Base-by-base conservation (phyloP, 2,329 filamentous ascomycete genomes). In the Calonectria pseudoreteaudii region DNA sequence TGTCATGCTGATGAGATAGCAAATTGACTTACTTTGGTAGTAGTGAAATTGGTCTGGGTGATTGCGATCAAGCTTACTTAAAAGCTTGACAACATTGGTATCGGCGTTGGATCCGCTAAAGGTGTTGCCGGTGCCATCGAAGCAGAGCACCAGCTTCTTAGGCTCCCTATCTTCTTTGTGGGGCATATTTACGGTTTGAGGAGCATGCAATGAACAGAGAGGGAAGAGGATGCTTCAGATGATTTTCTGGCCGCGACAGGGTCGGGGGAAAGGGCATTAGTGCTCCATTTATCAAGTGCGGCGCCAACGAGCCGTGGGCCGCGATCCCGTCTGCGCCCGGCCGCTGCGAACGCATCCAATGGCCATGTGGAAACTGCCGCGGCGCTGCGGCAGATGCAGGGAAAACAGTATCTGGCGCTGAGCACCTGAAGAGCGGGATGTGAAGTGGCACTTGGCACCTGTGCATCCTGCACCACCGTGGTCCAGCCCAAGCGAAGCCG, bases 61-160 rank as follows among this genome's bases (percentile, higher is more conserved):
- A 60, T 86, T 84, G 26, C 87, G 84, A 64, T 90, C 87, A n/a
- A 90, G 76, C 80, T 86, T 87, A 66, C 82, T 83, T 47, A 87
- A 83, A 14, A 90, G 81, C 77, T 90, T 90, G 67, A 90, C 86
- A 2, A 90, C 87, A 68, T 90, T 90, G n/a, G 88, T 90, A 77
- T 90, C 89, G 8, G 85, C 82, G 72, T 87, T 86, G 65, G 86
- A 85, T 10, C 87, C 86, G 13, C 80, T 87, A 74, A 87, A 88
- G 0, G 83, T 84, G 74, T 87, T 88, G 8, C 87, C 87, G 2
- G 87, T 89, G 44, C 87, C 87, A 71, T 89, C 87, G 66, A 89
- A 89, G 79, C 86, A 89, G 16, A 89, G 81, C 7, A 89, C 80
- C 20, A 89, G 83, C 76, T 87, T 87, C 77, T 83, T 85, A 0